phyloP scores from a whole-genome alignment of 805 yeast genomes.

The Yarrowia alimentaria region DNA sequence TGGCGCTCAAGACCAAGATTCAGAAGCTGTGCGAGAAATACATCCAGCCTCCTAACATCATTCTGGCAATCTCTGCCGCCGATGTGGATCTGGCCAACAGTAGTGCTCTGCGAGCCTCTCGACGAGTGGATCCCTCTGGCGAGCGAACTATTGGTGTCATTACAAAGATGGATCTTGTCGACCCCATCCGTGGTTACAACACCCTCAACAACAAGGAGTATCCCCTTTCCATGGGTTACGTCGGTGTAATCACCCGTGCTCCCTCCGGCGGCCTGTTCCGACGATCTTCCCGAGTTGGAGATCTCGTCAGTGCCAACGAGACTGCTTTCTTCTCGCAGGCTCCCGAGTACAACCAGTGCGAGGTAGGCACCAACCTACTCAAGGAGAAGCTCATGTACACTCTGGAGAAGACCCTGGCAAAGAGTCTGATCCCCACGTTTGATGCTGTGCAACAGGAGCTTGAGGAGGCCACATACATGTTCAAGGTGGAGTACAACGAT shows the following conservation, averaged over 20 bases:
- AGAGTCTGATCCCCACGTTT: conserved; percentile 83
- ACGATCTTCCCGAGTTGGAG: conserved; percentile 58
- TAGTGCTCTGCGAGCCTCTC: conserved; percentile 87
- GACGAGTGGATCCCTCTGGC: conserved; percentile 87
- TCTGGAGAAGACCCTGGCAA: conserved; percentile 87
- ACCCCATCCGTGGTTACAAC: conserved; percentile 65
- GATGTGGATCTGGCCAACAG: conserved; percentile 98
- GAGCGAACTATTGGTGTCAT: conserved; percentile 95
- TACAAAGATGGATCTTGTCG: conserved; percentile 89
- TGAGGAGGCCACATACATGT: conserved; percentile 88
- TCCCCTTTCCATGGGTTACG: conserved; percentile 94
- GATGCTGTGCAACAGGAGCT: conserved; percentile 81
- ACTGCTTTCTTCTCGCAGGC: conserved; percentile 60
- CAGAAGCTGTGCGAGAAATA: conserved; percentile 79
- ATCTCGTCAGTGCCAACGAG: conserved; percentile 48
- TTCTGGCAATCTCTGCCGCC: conserved; percentile 93
- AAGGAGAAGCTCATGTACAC: conserved; percentile 81
- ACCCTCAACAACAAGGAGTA: conserved; percentile 75
- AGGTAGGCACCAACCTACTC: conserved; percentile 71
- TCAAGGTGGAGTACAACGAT: conserved; percentile 96
- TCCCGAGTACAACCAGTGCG: conserved; percentile 62
- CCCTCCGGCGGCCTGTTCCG: conserved; percentile 55
- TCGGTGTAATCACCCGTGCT: conserved; percentile 90
- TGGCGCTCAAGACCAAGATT: conserved; percentile 74
- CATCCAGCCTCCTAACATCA: conserved; percentile 87